Percentiles rank a stretch among this genome's conserved stretches.
Conservation (phyloP, 805 yeast genomes). For the Saccharomycodes ludwigii region DNA sequence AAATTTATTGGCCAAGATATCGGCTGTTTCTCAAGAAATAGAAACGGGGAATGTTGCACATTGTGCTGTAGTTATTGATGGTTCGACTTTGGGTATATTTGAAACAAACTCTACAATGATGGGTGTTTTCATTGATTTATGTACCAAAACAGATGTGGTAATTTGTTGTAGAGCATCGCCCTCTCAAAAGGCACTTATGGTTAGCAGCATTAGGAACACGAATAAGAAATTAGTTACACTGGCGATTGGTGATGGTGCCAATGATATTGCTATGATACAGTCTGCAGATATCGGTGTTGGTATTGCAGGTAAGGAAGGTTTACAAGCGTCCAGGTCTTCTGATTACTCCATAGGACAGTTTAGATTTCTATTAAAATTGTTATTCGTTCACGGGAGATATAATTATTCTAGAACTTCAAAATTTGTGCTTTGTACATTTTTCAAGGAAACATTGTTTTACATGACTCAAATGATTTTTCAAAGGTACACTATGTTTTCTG, state of each 20-base stretch:
- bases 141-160: conserved; percentile 80
- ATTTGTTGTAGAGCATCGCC: conserved; percentile 96
- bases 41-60: conserved; percentile 74
- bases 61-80: conserved; percentile 89
- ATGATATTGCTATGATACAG: conserved; percentile 98
- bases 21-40: conserved; percentile 65
- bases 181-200: conserved; percentile 89
- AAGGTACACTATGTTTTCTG: conserved; percentile 77
- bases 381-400: conserved; percentile 92
- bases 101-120: conserved; percentile 64
- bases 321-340: conserved; percentile 91
- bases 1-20: conserved; percentile 52
- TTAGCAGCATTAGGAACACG: conserved; percentile 60
- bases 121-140: conserved; percentile 70
- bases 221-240: conserved; percentile 65
- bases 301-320: conserved; percentile 92
- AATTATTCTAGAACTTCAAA: conserved; percentile 86
- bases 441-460: conserved; percentile 85
- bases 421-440: conserved; percentile 86
- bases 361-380: conserved; percentile 64
- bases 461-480: conserved; percentile 83
- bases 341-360: conserved; percentile 96
- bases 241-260: conserved; percentile 98
- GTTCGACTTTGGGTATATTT: conserved; percentile 64
- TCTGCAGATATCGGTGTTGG: conserved; percentile 97